These are phyloP conservation scores for Arxiozyma bovina DNA, from an alignment of 1,139 yeast species.

Conservation along the genomic window DNA sequence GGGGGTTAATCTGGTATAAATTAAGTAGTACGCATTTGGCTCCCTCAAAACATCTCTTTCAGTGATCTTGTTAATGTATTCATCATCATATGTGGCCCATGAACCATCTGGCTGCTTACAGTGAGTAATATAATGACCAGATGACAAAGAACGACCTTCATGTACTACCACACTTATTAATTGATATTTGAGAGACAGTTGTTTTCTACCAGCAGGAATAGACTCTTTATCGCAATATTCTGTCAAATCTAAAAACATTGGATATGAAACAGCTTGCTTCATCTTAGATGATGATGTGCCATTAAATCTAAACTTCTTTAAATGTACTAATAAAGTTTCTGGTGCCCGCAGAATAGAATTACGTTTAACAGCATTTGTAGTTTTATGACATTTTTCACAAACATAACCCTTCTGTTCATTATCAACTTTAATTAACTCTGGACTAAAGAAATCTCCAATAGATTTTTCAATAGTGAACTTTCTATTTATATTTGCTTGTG, in stretches of 20 bases:
- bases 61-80: constrained; percentile 63
- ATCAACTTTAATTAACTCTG: constrained; percentile 64
- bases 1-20: constrained; percentile 67
- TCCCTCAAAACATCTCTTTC: constrained; percentile 71
- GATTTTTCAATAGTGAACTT: constrained; percentile 64
- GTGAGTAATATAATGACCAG: constrained; percentile 90
- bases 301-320: constrained; percentile 84
- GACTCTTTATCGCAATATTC: constrained; percentile 35
- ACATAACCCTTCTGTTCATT: constrained; percentile 63
- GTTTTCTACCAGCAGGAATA: constrained; percentile 13
- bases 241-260: constrained; percentile 64
- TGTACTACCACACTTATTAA: constrained; percentile 84
- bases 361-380: constrained; percentile 69
- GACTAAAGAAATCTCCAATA: constrained; percentile 69
- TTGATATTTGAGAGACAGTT: constrained; percentile 54
- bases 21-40: constrained; percentile 81
- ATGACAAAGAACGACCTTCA: constrained; percentile 84
- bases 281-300: constrained; percentile 72
- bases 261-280: constrained; percentile 76
- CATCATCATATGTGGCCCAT: constrained; percentile 95
- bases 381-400: constrained; percentile 77
- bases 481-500: constrained; percentile 17
- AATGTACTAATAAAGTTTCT: constrained; percentile 75
- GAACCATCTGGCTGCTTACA: constrained; percentile 85
- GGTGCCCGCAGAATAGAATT: constrained; percentile 75